Evolutionary conservation across 805 yeast species (phyloP), one percentile per base, ranked within the genome.

Genomic region (Candida golubevii): DNA sequence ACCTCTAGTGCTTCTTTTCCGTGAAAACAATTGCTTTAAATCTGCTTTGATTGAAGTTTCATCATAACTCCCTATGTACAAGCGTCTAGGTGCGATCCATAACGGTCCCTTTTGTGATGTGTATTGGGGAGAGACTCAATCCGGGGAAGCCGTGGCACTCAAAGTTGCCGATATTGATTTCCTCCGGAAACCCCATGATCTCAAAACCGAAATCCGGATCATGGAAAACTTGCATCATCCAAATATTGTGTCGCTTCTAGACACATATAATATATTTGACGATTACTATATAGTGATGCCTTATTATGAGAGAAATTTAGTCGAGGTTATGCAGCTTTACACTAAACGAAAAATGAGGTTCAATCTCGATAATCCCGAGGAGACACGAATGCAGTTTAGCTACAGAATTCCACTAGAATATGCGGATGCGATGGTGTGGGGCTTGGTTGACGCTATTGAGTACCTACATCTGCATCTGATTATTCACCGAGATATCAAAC

Each of bases 401-500:
- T 56, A 49, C 40, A 35, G 49, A 11, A 41, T 45, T 38, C 61
- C 57, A 4, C 30, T 26, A n/a, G 55, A 45, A 1, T 31, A 38
- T 12, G 46, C 49, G 15, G 47, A 41, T 11, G 32, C 32, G 1
- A 57, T 62, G 10, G 47, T 57, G 7, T 35, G 30, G 32, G 53
- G 52, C 23, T 41, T 67, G 33, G 53, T 57, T 3, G 54, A 42
- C 7, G 66, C 65, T 1, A 51, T 69, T 14, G 37, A 36, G 26
- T 62, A 55, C 45, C 44, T 71, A 32, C 75, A 71, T 48, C 41
- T 41, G 10, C 51, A 58, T 9, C 63, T 66, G 1, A 58, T 71
- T 7, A 69, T 71, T 12, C 76, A 71, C 49, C 60, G 76, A 14
- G 76, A 71, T 48, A 51, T 71, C 41, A 71, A 71, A 49, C 72